A percentile compares a stretch with the other conserved stretches of the same genome.
Evolutionary conservation across 306 rosid genomes (phyloP).

Genomic region (Cicer cuneatum): DNA sequence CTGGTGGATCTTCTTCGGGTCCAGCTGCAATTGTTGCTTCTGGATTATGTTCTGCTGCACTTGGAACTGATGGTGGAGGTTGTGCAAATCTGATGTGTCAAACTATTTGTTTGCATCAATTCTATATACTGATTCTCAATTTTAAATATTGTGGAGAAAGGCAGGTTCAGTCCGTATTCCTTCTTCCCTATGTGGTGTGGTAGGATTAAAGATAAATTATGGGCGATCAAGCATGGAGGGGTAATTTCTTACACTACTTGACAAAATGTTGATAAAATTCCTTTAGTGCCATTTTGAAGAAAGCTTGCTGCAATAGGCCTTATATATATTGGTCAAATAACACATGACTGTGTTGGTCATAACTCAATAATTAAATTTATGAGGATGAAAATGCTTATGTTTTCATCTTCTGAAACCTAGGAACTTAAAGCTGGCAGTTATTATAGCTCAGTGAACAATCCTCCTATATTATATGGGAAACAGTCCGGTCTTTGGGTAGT

Average conservation of each 20-base stretch:
- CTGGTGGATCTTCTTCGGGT: constrained; percentile 98
- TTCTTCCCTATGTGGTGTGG: constrained; percentile 95
- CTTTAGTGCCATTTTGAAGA: constrained; percentile 20
- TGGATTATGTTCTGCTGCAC: constrained; percentile 93
- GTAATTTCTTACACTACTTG: constrained; percentile 58
- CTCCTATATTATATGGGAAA: constrained; percentile 19
- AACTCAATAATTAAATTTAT: neutral
- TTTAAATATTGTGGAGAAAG: constrained; percentile 45
- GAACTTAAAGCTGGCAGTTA: constrained; percentile 24
- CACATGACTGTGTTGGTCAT: neutral
- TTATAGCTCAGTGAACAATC: constrained; percentile 2
- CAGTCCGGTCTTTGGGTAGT: constrained; percentile 5
- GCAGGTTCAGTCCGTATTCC: constrained; percentile 98
- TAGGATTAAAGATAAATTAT: constrained; percentile 86
- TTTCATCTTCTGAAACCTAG: constrained; percentile 30
- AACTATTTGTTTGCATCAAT: constrained; percentile 35
- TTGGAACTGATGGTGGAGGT: constrained; percentile 99
- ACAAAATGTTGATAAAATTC: constrained; percentile 32
- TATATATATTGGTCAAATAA: constrained; percentile 16
- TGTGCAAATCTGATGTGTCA: constrained; percentile 47
- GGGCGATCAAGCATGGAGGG: constrained; percentile 80
- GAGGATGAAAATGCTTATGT: constrained; percentile 26
- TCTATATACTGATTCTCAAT: constrained; percentile 29
- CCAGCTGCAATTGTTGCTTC: constrained; percentile 98
- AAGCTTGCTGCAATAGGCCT: constrained; percentile 32